Base-by-base conservation (phyloP, 2,329 filamentous ascomycete species). In the Epichloe gansuensis region DNA sequence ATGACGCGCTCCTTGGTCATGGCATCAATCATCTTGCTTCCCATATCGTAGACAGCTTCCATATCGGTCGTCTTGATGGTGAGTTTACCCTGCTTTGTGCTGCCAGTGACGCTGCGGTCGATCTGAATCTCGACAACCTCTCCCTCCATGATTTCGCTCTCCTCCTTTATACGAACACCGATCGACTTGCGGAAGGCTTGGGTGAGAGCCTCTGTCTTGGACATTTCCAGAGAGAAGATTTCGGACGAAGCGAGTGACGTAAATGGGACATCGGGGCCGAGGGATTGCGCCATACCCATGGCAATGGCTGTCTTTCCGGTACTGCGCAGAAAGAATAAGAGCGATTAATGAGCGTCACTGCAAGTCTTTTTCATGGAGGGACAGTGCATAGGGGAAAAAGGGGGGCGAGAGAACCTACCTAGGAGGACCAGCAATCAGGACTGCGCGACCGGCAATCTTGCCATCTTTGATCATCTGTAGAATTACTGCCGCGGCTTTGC, bases 1-100 rank as follows among this genome's bases (percentile, higher is more conserved):
- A 97, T 95, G 59, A 98, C 89, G 63, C 94, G 91, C 75, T 98
- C 93, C 72, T 97, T 97, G 60, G 91, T 96, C 90, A 98, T 96
- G 59, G 90, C 90, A 67, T 98, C 93, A 60, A 98, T 98, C 93
- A 98, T 97, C 74, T 97, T 97, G 60, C 87, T 91, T 59, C 93
- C 93, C 91, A 98, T 96, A 65, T 98, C 93, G 73, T 97, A 98
- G 59, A 98, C 88, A 12, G 93, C 95, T 72, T 98, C 93, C 93
- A 98, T 98, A 69, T 98, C 93, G 54, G 91, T 97, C 11, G 93
- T 98, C 75, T 98, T 98, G 75, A 98, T 95, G 21, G 93, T 98
- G 58, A 98, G 83, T 72, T 98, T 98, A 64, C 93, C 93, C 76
- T 96, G 91, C 77, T 97, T 98, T 64, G 93, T 94, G 60, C 87